A percentile compares a stretch with the other conserved stretches of the same genome.
Conservation (phyloP, 176 grass and related monocot genomes). For the Musa schizocarpa region DNA sequence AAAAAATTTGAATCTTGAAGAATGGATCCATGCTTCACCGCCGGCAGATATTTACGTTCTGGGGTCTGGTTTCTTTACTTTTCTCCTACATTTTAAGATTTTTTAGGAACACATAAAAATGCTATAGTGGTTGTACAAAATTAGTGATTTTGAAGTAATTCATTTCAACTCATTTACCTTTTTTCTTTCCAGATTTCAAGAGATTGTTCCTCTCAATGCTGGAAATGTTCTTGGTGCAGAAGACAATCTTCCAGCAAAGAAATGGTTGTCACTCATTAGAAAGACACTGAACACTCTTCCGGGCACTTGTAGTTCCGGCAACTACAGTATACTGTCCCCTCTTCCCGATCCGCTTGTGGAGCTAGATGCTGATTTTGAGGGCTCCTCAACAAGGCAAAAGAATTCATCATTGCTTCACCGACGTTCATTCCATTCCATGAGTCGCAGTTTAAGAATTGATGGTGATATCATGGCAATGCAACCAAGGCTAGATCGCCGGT, state of each 20-base stretch:
- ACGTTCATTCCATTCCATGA: conserved; percentile 4
- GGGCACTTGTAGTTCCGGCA: neutral
- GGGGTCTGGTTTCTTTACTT: conserved; percentile 32
- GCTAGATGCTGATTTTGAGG: conserved; percentile 13
- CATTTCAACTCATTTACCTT: neutral
- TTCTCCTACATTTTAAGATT: neutral
- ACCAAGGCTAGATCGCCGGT: conserved; percentile 6
- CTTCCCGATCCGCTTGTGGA: neutral
- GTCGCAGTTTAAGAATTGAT: conserved; percentile 8
- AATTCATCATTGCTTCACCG: conserved; percentile 1
- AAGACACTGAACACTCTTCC: conserved; percentile 12
- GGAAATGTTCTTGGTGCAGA: conserved; percentile 8
- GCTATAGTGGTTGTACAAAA: neutral
- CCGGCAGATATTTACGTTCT: conserved; percentile 90
- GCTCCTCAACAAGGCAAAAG: neutral
- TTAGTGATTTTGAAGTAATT: neutral
- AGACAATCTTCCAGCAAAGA: conserved; percentile 9
- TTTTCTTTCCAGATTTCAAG: conserved; percentile 7
- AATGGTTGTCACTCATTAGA: conserved; percentile 6
- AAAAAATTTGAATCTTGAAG: conserved; percentile 69
- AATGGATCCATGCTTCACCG: conserved; percentile 81
- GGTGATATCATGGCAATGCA: neutral
- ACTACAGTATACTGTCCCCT: neutral
- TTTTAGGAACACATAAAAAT: neutral
- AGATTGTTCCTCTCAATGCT: conserved; percentile 12